Evolutionary conservation across 208 protist species (phyloP).

Genomic region (Trypanosoma caninum): DNA sequence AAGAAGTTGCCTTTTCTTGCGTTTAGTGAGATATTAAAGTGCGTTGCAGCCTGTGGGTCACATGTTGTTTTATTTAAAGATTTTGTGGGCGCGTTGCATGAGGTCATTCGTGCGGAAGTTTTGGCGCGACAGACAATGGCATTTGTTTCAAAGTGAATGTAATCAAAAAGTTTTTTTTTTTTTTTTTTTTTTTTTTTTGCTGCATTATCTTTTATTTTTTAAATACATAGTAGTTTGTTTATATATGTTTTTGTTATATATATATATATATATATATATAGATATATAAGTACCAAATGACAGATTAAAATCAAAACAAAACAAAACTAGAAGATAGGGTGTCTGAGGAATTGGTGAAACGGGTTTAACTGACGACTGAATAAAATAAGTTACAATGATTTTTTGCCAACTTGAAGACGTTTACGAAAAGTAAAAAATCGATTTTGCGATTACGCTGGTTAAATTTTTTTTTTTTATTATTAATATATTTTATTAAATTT

Average conservation of each 20-base stretch:
- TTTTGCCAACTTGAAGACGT: too few relatives aligned
- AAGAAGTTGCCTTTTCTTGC: slow-evolving; percentile 93
- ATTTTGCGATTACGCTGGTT: too few relatives aligned
- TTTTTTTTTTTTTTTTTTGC: slow-evolving; percentile 19
- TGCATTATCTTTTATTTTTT: slow-evolving; percentile 14
- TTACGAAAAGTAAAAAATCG: too few relatives aligned
- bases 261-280: background rate
- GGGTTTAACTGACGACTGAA: too few relatives aligned
- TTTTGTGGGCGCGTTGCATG: slow-evolving; percentile 12
- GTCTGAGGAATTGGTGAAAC: too few relatives aligned
- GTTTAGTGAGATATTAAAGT: slow-evolving; percentile 24
- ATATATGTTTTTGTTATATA: background rate
- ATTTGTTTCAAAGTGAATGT: too few relatives aligned
- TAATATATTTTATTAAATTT: too few relatives aligned
- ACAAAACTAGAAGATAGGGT: too few relatives aligned
- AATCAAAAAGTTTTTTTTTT: too few relatives aligned
- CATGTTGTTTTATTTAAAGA: slow-evolving; percentile 16
- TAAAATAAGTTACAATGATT: too few relatives aligned
- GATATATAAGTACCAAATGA: background rate
- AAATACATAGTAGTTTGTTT: background rate
- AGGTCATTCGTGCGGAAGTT: slow-evolving; percentile 4
- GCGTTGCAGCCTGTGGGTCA: background rate
- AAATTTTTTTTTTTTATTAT: too few relatives aligned
- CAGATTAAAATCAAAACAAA: too few relatives aligned
- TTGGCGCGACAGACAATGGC: slow-evolving; percentile 7